Percentiles rank a stretch among this genome's conserved stretches.
phyloP scores from a whole-genome alignment of 1,139 yeast genomes.

The Blastobotrys indianensis region DNA sequence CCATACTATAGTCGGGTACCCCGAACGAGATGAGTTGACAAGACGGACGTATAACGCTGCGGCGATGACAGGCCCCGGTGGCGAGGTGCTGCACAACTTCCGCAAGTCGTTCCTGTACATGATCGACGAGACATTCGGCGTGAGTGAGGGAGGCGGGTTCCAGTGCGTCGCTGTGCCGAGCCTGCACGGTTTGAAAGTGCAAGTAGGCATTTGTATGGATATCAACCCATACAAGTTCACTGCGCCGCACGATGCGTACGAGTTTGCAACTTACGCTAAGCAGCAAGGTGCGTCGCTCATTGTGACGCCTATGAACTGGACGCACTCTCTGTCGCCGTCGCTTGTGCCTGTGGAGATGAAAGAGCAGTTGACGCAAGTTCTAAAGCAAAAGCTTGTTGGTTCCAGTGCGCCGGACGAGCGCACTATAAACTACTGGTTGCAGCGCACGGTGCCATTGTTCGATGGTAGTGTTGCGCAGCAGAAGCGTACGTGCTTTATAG shows the following conservation, averaged over 20 bases:
- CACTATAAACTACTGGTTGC: conserved; percentile 59
- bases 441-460: conserved; percentile 63
- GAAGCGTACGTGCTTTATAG: conserved; percentile 36
- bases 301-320: conserved; percentile 87
- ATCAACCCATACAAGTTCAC: conserved; percentile 78
- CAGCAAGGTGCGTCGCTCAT: conserved; percentile 48
- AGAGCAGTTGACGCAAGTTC: conserved; percentile 6
- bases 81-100: conserved; percentile 59
- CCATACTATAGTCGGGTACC: conserved; percentile 77
- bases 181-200: conserved; percentile 31
- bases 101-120: conserved; percentile 73
- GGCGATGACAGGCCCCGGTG: conserved; percentile 53
- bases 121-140: conserved; percentile 80
- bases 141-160: conserved; percentile 46
- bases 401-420: conserved; percentile 31
- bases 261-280: conserved; percentile 56
- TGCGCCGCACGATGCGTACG: conserved; percentile 71
- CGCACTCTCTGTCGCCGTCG: conserved; percentile 42
- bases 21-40: conserved; percentile 43
- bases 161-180: conserved; percentile 9
- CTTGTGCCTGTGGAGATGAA: conserved; percentile 17
- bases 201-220: conserved; percentile 94
- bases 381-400: conserved; percentile 14
- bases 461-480: conserved; percentile 19
- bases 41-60: conserved; percentile 64